Conservation (phyloP, 495 filamentous ascomycete species). For the Tuber magnatum region DNA sequence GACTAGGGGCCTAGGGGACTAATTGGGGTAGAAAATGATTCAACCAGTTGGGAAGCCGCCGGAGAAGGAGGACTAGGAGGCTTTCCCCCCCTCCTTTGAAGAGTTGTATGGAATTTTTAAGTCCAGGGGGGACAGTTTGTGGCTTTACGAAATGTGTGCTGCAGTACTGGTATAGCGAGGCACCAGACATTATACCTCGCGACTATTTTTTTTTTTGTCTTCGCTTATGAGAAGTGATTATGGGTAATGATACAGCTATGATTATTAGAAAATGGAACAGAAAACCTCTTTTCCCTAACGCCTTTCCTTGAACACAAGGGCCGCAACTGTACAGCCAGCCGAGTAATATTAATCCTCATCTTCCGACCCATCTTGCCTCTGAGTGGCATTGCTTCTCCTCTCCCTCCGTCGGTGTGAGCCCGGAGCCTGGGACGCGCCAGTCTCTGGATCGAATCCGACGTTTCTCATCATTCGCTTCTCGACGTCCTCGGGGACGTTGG, state of each 20-base stretch:
- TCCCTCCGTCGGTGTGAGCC: not conserved
- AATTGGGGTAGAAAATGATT: constrained; percentile 64
- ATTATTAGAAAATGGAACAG: not conserved
- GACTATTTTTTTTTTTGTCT: not conserved
- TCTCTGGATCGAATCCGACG: constrained; percentile 46
- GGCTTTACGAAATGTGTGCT: not conserved
- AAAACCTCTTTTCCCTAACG: not conserved
- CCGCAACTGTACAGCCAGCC: not conserved
- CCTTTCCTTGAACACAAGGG: not conserved
- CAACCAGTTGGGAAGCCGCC: constrained; percentile 81
- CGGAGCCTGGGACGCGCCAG: not conserved
- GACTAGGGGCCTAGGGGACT: constrained; percentile 4
- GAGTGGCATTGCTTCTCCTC: not conserved
- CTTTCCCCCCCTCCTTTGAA: not conserved
- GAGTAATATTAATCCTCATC: not conserved
- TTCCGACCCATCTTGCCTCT: not conserved
- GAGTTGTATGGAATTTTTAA: not conserved
- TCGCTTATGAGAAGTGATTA: not conserved
- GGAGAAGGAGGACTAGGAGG: constrained; percentile 49
- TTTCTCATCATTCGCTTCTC: constrained; percentile 51
- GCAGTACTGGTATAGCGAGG: not conserved
- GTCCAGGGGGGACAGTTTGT: not conserved
- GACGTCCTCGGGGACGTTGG: constrained; percentile 47
- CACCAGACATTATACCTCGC: not conserved
- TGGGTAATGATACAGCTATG: not conserved